Evolutionary conservation across 208 protist species (phyloP).

Genomic region (Tritrichomonas foetus): DNA sequence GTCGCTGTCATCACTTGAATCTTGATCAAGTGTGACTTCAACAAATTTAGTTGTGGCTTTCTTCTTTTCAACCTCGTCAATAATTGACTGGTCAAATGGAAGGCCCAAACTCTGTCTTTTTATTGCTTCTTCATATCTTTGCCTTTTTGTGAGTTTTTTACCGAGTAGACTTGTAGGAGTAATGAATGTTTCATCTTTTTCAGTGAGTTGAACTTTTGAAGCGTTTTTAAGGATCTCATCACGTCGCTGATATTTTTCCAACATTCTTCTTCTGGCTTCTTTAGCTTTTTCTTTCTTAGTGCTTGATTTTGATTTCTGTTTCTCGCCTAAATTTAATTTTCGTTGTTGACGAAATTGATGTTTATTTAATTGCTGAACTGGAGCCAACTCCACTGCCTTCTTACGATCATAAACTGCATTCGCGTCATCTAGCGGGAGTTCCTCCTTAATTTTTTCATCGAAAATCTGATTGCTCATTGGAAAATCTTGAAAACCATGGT

Average conservation of each 20-base stretch:
- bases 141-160: not conserved
- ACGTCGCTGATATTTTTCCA: not conserved
- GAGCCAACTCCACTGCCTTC: not conserved
- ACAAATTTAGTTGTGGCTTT: not conserved
- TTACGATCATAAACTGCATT: not conserved
- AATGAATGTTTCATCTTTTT: not conserved
- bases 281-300: not conserved
- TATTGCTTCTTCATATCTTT: not conserved
- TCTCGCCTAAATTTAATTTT: not conserved
- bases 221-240: not conserved
- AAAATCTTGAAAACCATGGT: no score
- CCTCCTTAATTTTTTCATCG: not conserved
- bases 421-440: not conserved
- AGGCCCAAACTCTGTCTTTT: not conserved
- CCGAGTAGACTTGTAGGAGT: not conserved
- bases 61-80: conserved; percentile 6
- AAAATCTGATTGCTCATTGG: no score
- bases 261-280: not conserved
- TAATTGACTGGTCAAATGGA: not conserved
- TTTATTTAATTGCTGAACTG: conserved; percentile 22
- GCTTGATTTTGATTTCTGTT: not conserved
- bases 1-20: no score
- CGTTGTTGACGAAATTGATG: not conserved
- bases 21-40: no score
- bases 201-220: not conserved